A percentile compares a stretch with the other conserved stretches of the same genome.
These are phyloP conservation scores for Diutina catenulata DNA, from an alignment of 1,139 yeast species.

Conservation along the genomic window DNA sequence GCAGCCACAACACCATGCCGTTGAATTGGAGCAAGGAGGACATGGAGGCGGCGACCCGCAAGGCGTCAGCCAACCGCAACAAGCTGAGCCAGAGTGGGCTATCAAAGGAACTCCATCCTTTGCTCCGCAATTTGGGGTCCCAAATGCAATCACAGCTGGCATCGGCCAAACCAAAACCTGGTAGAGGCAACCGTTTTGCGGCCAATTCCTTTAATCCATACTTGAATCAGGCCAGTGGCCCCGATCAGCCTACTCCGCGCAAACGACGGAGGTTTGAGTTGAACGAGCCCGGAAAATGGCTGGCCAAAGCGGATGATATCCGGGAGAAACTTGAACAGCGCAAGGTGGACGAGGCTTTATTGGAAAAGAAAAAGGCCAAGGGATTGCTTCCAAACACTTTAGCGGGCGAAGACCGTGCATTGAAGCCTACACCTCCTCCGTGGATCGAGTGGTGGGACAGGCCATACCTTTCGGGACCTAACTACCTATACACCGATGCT, in stretches of 20 bases:
- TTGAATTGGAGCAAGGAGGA: not conserved
- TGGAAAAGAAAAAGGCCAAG: conserved; percentile 16
- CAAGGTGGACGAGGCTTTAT: conserved; percentile 15
- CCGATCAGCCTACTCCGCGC: conserved; percentile 7
- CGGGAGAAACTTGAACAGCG: conserved; percentile 28
- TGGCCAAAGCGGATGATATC: conserved; percentile 41
- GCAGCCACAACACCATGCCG: not conserved
- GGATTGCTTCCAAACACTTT: conserved; percentile 39
- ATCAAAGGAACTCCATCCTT: conserved; percentile 51
- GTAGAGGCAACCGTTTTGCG: conserved; percentile 25
- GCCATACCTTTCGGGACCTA: conserved; percentile 25
- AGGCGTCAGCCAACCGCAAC: too few species aligned
- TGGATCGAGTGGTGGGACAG: conserved; percentile 77
- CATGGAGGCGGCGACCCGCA: not conserved
- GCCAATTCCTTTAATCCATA: conserved; percentile 47
- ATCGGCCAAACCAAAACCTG: conserved; percentile 19
- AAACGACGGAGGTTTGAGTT: conserved; percentile 28
- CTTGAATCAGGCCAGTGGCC: conserved; percentile 33
- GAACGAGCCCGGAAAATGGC: conserved; percentile 50
- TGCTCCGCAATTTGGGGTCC: conserved; percentile 25
- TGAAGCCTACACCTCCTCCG: conserved; percentile 40
- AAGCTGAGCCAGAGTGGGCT: conserved; percentile 37
- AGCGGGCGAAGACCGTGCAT: conserved; percentile 40
- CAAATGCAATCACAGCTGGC: conserved; percentile 15
- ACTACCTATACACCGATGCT: conserved; percentile 12